Evolutionary conservation across 2,329 filamentous ascomycete genomes (phyloP), one percentile per base, ranked within the genome.

Genomic region (Fusarium pininemorale): DNA sequence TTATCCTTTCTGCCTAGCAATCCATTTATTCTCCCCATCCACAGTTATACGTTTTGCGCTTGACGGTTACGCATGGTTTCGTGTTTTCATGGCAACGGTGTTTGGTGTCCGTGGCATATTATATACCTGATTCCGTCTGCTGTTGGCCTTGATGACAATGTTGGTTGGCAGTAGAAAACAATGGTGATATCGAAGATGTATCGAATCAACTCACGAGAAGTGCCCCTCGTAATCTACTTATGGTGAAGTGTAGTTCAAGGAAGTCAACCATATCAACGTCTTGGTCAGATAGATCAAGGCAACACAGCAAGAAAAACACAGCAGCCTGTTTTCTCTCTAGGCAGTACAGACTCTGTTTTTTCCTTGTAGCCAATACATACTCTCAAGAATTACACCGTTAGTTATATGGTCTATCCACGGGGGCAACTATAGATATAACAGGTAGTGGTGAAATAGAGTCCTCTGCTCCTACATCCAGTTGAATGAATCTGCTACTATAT

Each of bases 61-160:
- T 48, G 60, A 55, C 63, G 48, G 55, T 68, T 47, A 72, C 70
- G 65, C 56, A 66, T 70, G 71, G 77, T 72, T 73, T 67, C 76
- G 69, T 77, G 76, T 69, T 79, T 74, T 80, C 78, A 81, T 80
- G 76, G 80, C 79, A 82, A 75, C 66, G 81, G 81, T 76, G 81
- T 80, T 79, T 73, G 75, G 78, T 81, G 70, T 79, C 75, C 73
- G 73, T 76, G 72, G 75, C 77, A 79, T 78, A 73, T 75, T 77
- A 78, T 79, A 80, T 80, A 77, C 78, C 75, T 81, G 76, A 73
- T 76, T 63, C 65, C 67, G 48, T 60, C 56, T 55, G 45, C 26
- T 60, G 47, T 68, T 71, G 68, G 66, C 58, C 44, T 66, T 75
- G 60, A 76, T 51, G 44, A 53, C 51, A 54, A 32, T 55, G 50